Base-by-base conservation (phyloP, 441 rosid genomes). In the Arabidopsis hybrid region DNA sequence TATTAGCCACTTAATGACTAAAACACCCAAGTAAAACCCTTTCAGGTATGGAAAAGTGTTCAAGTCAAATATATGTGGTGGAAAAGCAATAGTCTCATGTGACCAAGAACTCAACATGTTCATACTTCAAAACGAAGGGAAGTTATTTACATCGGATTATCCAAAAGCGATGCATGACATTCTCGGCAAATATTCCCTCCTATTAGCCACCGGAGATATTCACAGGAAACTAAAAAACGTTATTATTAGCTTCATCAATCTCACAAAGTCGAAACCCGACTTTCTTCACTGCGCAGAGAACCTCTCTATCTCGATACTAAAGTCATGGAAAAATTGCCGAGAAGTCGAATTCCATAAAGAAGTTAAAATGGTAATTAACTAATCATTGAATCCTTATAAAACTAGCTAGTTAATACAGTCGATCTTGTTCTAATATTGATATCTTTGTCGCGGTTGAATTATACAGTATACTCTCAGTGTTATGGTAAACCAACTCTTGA, bases 61-160 rank as follows among this genome's bases (percentile, higher is more conserved):
- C 84, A 89, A 83, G 65, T 89, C 97, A 10, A 88, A 88, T 80
- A 56, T 93, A 18, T 91, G 92, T 76, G 97, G 98, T 12, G 88
- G 87, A 1, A 90, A 92, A 17, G 77, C 95, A 32, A 83, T 93
- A 64, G 96, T 93, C n/a, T 93, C 98, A 7, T 91, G 97, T 64
- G 95, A 91, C 81, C 77, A 78, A 46, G 96, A 90, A 64, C 85
- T 93, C 74, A 93, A 88, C 84, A 65, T 71, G 85, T 88, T 87
- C 70, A 78, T 93, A 77, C 98, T 93, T 55, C 97, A 87, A 64
- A 91, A 90, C 29, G 97, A 93, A 73, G 97, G 78, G 79, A 90
- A 79, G 83, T 66, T 90, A 35, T 88, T 93, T 85, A 80, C 55
- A 71, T 85, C 80, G 4, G 80, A 83, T 80, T 93, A 93, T 69